Base-by-base conservation (phyloP, 1,284 basidiomycete species). In the Salmacisia buchloeana region DNA sequence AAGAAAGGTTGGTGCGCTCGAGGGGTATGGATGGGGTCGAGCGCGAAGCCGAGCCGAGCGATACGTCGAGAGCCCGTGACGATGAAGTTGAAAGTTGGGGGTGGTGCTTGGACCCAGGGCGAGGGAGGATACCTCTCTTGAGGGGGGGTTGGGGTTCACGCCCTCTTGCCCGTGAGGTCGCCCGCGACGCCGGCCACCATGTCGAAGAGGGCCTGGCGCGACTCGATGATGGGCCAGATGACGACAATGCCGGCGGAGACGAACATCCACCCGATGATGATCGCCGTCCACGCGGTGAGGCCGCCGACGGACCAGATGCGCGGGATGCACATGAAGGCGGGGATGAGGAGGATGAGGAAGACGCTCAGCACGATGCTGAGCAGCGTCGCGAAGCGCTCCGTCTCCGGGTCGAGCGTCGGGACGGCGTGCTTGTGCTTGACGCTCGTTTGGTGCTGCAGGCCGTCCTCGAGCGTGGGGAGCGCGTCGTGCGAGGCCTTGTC, bases 181-280 rank as follows among this genome's bases (percentile, higher is more conserved):
- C 63, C 64, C 64, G 86, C 70, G 45, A 91, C 82, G 3, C 90
- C 90, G 56, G 77, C 80, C 13, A 72, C 46, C 59, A 93, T 89
- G 73, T 85, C 80, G 3, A 34, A 54, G 33, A 94, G 75, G 1
- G 88, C 89, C 3, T 75, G 81, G 52, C 90, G 83, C 66, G 89
- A 91, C 83, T 96, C 92, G 81, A 84, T 92, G 2, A 92, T 80
- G 21, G 92, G 92, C 74, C 89, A 89, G n/a, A 93, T 56, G 12
- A 92, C 89, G 29, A 92, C 89, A 18, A 86, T 83, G 3, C 69
- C 27, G 3, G 84, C 18, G 1, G 87, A 84, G 7, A 88, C 89
- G 78, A 93, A 90, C 10, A 89, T 84, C 91, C 91, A 93, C 39
- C 88, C 82, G 69, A 94, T 88, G 1, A 89, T 89, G 61, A 80